Evolutionary conservation across 345 rosid species (phyloP).

Genomic region (Melastoma malabathricum): DNA sequence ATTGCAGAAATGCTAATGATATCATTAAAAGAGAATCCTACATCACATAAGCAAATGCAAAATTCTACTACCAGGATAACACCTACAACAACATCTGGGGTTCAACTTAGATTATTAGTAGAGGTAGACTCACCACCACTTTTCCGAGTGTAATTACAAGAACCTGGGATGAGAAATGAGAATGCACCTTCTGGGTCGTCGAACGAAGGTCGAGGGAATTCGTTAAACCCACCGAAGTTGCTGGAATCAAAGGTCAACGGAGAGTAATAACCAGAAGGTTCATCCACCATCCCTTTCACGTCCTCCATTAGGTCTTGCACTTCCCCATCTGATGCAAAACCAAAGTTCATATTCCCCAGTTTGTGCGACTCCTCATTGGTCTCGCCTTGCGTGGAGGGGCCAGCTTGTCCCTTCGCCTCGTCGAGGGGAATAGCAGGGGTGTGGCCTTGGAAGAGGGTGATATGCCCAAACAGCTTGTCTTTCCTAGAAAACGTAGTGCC

Average conservation of each 20-base stretch:
- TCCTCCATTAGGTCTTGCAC: constrained; percentile 36
- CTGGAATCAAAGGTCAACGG: constrained; percentile 63
- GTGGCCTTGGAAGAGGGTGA: constrained; percentile 92
- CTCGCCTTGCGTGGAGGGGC: constrained; percentile 27
- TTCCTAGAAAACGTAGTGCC: constrained; percentile 96
- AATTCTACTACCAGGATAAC: constrained; percentile 1
- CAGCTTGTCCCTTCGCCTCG: constrained; percentile 35
- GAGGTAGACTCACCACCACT: constrained; percentile 33
- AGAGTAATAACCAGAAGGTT: constrained; percentile 38
- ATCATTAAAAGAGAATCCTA: constrained; percentile 3
- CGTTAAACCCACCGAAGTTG: constrained; percentile 69
- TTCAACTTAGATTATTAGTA: constrained; percentile 17
- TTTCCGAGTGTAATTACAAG: constrained; percentile 50
- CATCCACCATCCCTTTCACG: constrained; percentile 40
- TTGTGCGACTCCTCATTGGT: constrained; percentile 22
- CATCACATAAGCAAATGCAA: not conserved
- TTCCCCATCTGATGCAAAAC: constrained; percentile 21
- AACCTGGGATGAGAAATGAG: constrained; percentile 57
- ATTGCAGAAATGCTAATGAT: constrained; percentile 3
- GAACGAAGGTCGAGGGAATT: constrained; percentile 59
- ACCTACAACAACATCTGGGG: not conserved
- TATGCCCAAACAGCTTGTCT: constrained; percentile 95
- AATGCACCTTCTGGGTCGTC: constrained; percentile 74
- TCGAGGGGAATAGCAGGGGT: constrained; percentile 85
- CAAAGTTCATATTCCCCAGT: constrained; percentile 23